Percentiles rank a stretch among this genome's conserved stretches.
These are phyloP conservation scores for Fusarium paranaense DNA, from an alignment of 2,329 filamentous ascomycete genomes.

Conservation along the genomic window DNA sequence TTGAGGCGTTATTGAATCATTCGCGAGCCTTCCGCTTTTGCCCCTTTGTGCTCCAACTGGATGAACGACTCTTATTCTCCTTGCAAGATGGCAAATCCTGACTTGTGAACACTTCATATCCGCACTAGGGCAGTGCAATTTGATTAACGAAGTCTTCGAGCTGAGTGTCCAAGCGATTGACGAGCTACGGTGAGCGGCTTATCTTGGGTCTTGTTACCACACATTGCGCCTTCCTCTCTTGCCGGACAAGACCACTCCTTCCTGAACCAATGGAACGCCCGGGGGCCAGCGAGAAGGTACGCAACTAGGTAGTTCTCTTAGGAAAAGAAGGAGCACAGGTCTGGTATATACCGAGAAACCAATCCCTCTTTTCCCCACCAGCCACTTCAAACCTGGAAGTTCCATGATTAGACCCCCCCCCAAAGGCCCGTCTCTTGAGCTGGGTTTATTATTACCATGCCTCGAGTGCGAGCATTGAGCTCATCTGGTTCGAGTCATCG, in stretches of 20 bases:
- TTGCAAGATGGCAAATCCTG: not conserved
- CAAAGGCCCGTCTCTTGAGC: not conserved
- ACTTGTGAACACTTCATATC: not conserved
- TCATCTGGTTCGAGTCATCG: constrained; percentile 14
- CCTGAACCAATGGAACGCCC: not conserved
- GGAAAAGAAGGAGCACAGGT: not conserved
- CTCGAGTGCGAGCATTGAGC: constrained; percentile 13
- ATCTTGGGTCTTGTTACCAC: not conserved
- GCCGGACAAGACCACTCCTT: not conserved
- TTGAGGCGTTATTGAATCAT: not conserved
- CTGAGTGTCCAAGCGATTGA: not conserved
- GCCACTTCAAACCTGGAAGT: not conserved
- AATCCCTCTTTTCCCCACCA: not conserved
- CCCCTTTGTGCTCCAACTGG: too few species aligned
- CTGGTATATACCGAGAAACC: not conserved
- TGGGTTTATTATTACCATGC: constrained; percentile 13
- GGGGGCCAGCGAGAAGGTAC: not conserved
- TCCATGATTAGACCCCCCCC: not conserved
- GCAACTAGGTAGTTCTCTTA: not conserved
- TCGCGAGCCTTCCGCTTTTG: not conserved
- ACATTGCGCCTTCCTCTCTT: not conserved
- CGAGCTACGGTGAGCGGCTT: not conserved
- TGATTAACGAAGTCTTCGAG: not conserved
- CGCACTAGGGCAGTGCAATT: not conserved
- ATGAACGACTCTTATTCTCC: not conserved